These are phyloP conservation scores for Nakaseomyces bracarensis DNA, from an alignment of 1,139 yeast genomes.

Conservation along the genomic window DNA sequence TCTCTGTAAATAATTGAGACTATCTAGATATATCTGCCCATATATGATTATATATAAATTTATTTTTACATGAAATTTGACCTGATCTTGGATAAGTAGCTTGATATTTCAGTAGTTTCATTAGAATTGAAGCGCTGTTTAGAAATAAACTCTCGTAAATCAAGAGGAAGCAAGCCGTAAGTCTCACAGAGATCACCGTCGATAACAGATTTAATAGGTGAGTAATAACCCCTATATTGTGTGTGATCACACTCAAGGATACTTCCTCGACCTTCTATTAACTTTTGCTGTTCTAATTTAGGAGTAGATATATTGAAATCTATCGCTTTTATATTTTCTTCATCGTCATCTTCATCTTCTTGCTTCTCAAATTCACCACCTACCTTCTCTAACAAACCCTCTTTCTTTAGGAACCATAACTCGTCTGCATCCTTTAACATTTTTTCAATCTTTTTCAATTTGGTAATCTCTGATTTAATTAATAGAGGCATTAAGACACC, in stretches of 20 bases:
- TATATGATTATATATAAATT: not conserved
- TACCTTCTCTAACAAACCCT: slow-evolving; percentile 9
- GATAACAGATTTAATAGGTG: slow-evolving; percentile 64
- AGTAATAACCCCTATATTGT: slow-evolving; percentile 67
- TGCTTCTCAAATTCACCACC: slow-evolving; percentile 8
- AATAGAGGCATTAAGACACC: slow-evolving; percentile 66
- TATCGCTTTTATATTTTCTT: not conserved
- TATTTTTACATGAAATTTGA: slow-evolving; percentile 11
- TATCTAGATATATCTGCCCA: no score
- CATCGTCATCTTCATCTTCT: slow-evolving; percentile 6
- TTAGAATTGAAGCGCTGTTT: slow-evolving; percentile 8
- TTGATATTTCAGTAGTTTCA: slow-evolving; percentile 12
- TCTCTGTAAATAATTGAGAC: slow-evolving; percentile 10
- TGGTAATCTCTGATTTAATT: slow-evolving; percentile 53
- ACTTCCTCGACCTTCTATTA: slow-evolving; percentile 13
- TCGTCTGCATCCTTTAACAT: slow-evolving; percentile 36
- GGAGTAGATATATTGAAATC: slow-evolving; percentile 9
- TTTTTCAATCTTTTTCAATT: slow-evolving; percentile 49
- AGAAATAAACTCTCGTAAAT: slow-evolving; percentile 20
- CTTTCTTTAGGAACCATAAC: slow-evolving; percentile 15
- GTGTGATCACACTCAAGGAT: slow-evolving; percentile 60
- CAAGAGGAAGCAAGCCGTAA: slow-evolving; percentile 14
- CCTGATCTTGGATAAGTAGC: slow-evolving; percentile 23
- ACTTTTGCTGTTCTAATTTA: slow-evolving; percentile 9
- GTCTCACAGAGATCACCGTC: slow-evolving; percentile 83